Base-by-base conservation (phyloP, 768 basidiomycete genomes). In the Leccinum obscurum region DNA sequence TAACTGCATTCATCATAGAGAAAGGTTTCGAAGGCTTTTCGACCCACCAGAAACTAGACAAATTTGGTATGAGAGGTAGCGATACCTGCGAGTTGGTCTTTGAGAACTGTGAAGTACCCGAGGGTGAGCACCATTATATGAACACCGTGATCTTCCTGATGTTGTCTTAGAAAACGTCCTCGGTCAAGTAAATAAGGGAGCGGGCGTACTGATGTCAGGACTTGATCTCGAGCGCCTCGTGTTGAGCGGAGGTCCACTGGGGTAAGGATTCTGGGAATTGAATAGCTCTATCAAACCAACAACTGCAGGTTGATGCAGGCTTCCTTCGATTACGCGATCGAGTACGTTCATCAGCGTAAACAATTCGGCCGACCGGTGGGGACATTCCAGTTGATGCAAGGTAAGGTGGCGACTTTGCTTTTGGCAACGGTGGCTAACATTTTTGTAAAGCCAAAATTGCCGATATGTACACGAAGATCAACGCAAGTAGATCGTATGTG, bases 331-430 rank as follows among this genome's bases (percentile, higher is more conserved):
- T 80, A 88, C 63, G 88, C 91, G 10, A 80, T 93, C 8, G 88
- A 90, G 68, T 97, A 97, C 71, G 83, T 94, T n/a, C 95, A 98
- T 70, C 88, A 95, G 57, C 83, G 95, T 63, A 86, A 93, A 74
- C 95, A 98, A 70, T 98, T 98, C 66, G 92, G 89, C 39, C 85
- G 85, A 67, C 86, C 89, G 10, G 82, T 98, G 48, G 95, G 91
- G 22, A 89, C 89, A 35, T 96, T 97, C 81, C 95, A 97, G 74
- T 71, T 97, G 58, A 97, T 98, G 92, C 95, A 97, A 84, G 95
- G 94, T 86, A 70, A 68, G 77, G 17, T 24, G 1, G 14, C 15
- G 11, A 4, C 11, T n/a, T 50, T 11, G 3, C 30, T 20, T 11
- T 30, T 32, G 41, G 48, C 17, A 17, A 20, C 55, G 6, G 49